Percentiles rank a stretch among this genome's conserved stretches.
phyloP scores from a whole-genome alignment of 805 yeast genomes.

The Tetrapisispora fleetii region DNA sequence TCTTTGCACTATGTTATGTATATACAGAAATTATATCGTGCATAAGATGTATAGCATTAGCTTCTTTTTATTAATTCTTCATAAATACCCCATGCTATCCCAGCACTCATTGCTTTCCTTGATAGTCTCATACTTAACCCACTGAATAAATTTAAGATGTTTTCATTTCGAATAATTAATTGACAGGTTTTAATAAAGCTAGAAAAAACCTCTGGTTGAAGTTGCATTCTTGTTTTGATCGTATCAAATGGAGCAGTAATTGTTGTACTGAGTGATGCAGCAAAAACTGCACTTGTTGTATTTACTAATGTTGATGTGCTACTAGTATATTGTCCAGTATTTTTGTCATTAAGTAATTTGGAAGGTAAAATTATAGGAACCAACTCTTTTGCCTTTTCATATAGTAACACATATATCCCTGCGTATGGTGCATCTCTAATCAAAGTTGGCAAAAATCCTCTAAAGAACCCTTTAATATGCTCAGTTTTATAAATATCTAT shows the following conservation, averaged over 20 bases:
- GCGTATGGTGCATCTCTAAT: constrained; percentile 95
- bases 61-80: constrained; percentile 62
- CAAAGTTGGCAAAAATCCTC: constrained; percentile 80
- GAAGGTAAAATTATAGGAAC: constrained; percentile 36
- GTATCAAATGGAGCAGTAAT: constrained; percentile 94
- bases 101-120: constrained; percentile 85
- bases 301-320: constrained; percentile 51
- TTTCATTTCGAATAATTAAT: constrained; percentile 37
- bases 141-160: constrained; percentile 52
- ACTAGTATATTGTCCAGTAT: constrained; percentile 22
- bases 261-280: constrained; percentile 74
- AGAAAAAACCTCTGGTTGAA: constrained; percentile 42
- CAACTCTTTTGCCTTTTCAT: constrained; percentile 60
- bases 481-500: constrained; percentile 42
- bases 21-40: neutral
- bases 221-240: constrained; percentile 82
- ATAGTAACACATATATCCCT: constrained; percentile 78
- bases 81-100: constrained; percentile 94
- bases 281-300: constrained; percentile 61
- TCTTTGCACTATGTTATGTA: neutral
- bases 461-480: constrained; percentile 63
- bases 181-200: constrained; percentile 34
- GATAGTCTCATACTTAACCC: constrained; percentile 75
- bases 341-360: constrained; percentile 9
- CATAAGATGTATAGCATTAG: neutral